Percentiles rank a stretch among this genome's conserved stretches.
These are phyloP conservation scores for Echria macrotheca DNA, from an alignment of 495 filamentous ascomycete species.

Conservation along the genomic window DNA sequence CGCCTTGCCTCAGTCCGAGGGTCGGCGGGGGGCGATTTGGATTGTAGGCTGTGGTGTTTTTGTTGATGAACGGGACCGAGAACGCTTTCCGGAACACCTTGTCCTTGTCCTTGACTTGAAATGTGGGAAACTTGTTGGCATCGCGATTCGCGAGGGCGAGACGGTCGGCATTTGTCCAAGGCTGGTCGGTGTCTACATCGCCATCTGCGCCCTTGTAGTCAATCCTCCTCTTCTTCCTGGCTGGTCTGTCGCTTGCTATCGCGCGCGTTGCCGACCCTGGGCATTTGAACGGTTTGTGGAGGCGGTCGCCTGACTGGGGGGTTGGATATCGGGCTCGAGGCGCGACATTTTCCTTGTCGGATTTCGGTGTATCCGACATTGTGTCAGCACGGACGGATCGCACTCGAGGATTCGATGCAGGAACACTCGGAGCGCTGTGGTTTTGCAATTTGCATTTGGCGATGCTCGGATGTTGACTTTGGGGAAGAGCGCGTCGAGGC, in stretches of 20 bases:
- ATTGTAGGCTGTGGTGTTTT: slow-evolving; percentile 64
- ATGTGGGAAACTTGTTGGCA: slow-evolving; percentile 84
- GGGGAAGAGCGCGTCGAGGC: not conserved
- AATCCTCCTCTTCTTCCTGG: slow-evolving; percentile 81
- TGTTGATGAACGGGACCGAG: slow-evolving; percentile 79
- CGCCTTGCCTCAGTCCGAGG: slow-evolving; percentile 77
- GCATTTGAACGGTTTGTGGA: slow-evolving; percentile 88
- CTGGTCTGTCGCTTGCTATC: slow-evolving; percentile 72
- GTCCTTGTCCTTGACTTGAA: slow-evolving; percentile 83
- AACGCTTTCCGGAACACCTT: slow-evolving; percentile 77
- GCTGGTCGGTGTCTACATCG: slow-evolving; percentile 64
- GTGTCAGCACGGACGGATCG: not conserved
- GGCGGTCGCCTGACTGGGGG: slow-evolving; percentile 56
- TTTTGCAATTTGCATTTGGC: not conserved
- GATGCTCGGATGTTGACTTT: not conserved
- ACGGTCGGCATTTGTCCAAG: slow-evolving; percentile 84
- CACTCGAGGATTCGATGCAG: not conserved
- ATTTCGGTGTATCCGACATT: slow-evolving; percentile 13
- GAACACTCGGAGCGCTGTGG: not conserved
- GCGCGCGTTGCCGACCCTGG: slow-evolving; percentile 71
- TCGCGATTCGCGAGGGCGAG: slow-evolving; percentile 82
- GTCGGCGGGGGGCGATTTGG: slow-evolving; percentile 74
- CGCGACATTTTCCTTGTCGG: slow-evolving; percentile 28
- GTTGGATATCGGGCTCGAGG: slow-evolving; percentile 32
- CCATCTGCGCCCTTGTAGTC: slow-evolving; percentile 84